phyloP scores from a whole-genome alignment of 2,329 filamentous ascomycete species.

The Periconia sp. region DNA sequence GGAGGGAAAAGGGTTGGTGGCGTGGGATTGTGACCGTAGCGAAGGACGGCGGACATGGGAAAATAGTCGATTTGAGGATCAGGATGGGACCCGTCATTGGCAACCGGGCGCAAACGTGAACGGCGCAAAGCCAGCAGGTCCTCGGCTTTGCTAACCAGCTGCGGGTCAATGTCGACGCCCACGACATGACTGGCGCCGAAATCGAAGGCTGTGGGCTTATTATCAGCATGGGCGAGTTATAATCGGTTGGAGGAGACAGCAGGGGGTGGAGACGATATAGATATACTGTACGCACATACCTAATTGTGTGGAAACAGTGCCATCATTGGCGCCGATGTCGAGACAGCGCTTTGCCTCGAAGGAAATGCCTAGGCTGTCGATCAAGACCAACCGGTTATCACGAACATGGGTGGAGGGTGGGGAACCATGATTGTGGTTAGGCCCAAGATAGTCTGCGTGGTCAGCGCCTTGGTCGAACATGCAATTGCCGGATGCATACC shows the following conservation, averaged over 20 bases:
- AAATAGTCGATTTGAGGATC: constrained; percentile 34
- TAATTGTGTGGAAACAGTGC: constrained; percentile 40
- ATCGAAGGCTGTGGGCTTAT: constrained; percentile 38
- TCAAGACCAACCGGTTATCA: constrained; percentile 40
- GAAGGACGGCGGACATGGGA: constrained; percentile 39
- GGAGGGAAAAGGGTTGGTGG: constrained; percentile 13
- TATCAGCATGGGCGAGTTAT: constrained; percentile 31
- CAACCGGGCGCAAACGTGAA: constrained; percentile 36
- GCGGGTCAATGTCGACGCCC: constrained; percentile 43
- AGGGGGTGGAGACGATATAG: constrained; percentile 22
- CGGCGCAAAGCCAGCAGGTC: constrained; percentile 39
- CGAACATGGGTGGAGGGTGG: constrained; percentile 37
- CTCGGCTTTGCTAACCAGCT: constrained; percentile 39
- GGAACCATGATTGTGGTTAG: constrained; percentile 36
- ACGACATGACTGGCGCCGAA: constrained; percentile 41
- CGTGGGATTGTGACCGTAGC: constrained; percentile 25
- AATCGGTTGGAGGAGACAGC: constrained; percentile 29
- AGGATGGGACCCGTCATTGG: constrained; percentile 4
- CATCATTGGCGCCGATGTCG: constrained; percentile 46
- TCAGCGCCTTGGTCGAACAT: constrained; percentile 15
- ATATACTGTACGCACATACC: constrained; percentile 25
- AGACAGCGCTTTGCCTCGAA: constrained; percentile 40
- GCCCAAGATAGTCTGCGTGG: constrained; percentile 40
- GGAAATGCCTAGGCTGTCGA: constrained; percentile 32
- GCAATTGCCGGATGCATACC: constrained; percentile 18